Conservation (phyloP, 352 stramenopile species). For the Globisporangium nunn region DNA sequence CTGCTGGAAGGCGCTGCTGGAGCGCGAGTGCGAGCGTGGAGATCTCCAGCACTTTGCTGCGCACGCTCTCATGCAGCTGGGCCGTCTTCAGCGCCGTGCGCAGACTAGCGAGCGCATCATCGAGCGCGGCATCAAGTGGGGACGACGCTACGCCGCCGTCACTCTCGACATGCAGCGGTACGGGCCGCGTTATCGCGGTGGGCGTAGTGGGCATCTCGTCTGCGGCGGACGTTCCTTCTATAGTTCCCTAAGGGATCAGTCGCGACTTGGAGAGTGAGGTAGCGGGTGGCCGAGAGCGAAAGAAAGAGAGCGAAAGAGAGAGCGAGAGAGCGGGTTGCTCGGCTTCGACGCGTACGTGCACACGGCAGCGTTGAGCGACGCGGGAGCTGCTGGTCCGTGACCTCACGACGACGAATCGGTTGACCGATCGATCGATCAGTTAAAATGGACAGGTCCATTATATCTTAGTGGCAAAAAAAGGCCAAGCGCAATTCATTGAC, state of each 20-base stretch:
- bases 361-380: too few species aligned
- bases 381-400: too few species aligned
- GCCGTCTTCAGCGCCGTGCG: conserved; percentile 9
- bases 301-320: neutral
- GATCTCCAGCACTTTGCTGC: conserved; percentile 10
- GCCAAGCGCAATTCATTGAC: too few species aligned
- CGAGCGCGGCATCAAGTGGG: conserved; percentile 15
- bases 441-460: too few species aligned
- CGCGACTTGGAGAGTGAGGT: neutral
- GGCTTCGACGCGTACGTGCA: too few species aligned
- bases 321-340: too few species aligned
- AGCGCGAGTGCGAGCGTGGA: conserved; percentile 16
- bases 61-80: conserved; percentile 14
- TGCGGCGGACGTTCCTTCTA: neutral
- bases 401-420: too few species aligned
- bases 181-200: neutral
- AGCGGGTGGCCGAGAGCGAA: too few species aligned
- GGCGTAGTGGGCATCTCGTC: neutral
- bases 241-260: neutral
- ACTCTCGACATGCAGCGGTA: neutral
- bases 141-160: neutral
- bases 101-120: conserved; percentile 21
- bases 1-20: conserved; percentile 13
- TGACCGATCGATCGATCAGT: too few species aligned
- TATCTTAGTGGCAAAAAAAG: too few species aligned